Evolutionary conservation across 2,329 filamentous ascomycete species (phyloP), one percentile per base, ranked within the genome.

Genomic region (Colletotrichum musicola): DNA sequence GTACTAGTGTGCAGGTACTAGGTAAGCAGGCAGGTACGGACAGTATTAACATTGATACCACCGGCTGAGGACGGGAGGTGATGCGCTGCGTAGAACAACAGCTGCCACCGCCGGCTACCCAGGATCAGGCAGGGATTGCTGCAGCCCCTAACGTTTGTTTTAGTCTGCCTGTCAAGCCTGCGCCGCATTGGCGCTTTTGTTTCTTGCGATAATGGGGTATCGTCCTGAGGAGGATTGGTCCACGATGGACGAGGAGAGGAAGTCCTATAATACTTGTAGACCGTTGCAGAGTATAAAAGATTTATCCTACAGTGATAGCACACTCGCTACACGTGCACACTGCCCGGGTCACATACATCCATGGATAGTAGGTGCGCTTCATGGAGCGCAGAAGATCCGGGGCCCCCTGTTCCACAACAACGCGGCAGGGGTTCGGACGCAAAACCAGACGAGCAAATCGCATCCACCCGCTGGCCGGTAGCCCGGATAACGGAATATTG

Each of bases 391-490:
- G 30, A 10, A 35, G 30, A 35, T 35, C 64, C 27, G 53, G 60
- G 64, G 54, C 38, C 60, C 38, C 64, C 47, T 54, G 53, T 59
- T 59, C 54, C 54, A 59, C 40, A 55, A 38, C 54, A 50, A 44
- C 30, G 49, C 65, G 13, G 54, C 65, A 68, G 47, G 65, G 65
- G 30, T 58, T 18, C 22, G 40, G 14, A 38, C 50, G 49, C 22
- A 54, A 49, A 55, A 60, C 55, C 61, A 60, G 61, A 68, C 61
- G 65, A 65, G 65, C 65, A 60, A 68, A 59, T 68, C 54, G 65
- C 61, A 65, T 59, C 62, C 55, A 49, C 55, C 54, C 55, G 54
- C 61, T 65, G 55, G 49, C 55, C 42, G 27, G 54, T 25, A 60
- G 55, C 54, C 54, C 65, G 65, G 65, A 65, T 68, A 68, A 65